phyloP scores from a whole-genome alignment of 345 rosid genomes.

The Eucalyptus tenuipes region DNA sequence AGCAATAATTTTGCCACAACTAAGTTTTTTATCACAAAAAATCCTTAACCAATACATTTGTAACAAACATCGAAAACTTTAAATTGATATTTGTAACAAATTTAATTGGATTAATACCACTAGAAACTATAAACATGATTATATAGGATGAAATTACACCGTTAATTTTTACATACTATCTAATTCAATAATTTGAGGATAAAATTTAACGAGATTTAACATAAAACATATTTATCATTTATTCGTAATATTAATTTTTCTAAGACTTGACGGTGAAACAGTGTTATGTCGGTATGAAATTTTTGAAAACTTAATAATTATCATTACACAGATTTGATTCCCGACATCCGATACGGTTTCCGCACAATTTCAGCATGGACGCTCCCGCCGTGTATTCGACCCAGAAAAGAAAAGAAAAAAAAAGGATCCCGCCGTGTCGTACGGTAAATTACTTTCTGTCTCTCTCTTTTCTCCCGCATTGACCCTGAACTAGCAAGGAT shows the following conservation, averaged over 20 bases:
- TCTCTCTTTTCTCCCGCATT: not conserved
- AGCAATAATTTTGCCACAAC: too few relatives aligned
- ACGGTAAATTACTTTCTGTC: not conserved
- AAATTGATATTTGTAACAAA: too few relatives aligned
- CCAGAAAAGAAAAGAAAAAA: too few relatives aligned
- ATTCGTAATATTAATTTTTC: too few relatives aligned
- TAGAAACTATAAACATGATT: too few relatives aligned
- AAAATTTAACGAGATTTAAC: not conserved
- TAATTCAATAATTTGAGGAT: not conserved
- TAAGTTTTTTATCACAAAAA: fast-evolving
- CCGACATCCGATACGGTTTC: not conserved
- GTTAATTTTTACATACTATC: too few relatives aligned
- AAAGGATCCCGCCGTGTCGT: not conserved
- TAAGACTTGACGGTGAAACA: not conserved
- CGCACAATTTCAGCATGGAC: not conserved
- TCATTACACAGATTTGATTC: not conserved
- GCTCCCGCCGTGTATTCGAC: too few relatives aligned
- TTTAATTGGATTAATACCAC: not conserved
- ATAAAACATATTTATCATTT: too few relatives aligned
- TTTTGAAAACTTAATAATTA: not conserved
- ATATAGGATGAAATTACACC: too few relatives aligned
- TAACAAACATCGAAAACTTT: too few relatives aligned
- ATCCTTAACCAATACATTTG: too few relatives aligned
- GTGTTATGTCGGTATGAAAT: not conserved
- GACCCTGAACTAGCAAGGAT: not conserved